A percentile compares a stretch with the other conserved stretches of the same genome.
These are phyloP conservation scores for Chimonanthus salicifolius DNA, from an alignment of 164 flowering plant species.

Conservation along the genomic window DNA sequence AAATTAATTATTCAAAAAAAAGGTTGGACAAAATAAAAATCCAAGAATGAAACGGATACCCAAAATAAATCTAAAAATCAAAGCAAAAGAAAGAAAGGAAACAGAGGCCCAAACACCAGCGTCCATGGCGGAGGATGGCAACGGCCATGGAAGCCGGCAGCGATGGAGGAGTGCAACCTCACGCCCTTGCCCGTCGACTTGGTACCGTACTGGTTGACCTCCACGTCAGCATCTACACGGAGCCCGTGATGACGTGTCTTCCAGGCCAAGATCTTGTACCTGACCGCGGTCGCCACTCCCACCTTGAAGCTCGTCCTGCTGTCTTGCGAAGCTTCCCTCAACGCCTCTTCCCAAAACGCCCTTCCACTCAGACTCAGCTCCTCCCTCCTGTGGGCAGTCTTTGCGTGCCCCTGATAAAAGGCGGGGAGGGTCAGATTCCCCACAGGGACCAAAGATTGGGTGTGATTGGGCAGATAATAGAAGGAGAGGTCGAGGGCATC, in stretches of 20 bases:
- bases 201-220: slow-evolving; percentile 33
- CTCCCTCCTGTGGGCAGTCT: slow-evolving; percentile 29
- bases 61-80: no score
- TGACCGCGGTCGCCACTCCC: slow-evolving; percentile 54
- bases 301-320: slow-evolving; percentile 42
- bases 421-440: slow-evolving; percentile 21
- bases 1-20: no score
- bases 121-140: no score
- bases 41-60: no score
- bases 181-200: slow-evolving; percentile 27
- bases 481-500: slow-evolving; percentile 45
- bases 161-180: slow-evolving; percentile 27
- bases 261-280: slow-evolving; percentile 50
- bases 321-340: slow-evolving; percentile 17
- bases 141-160: not conserved
- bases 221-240: slow-evolving; percentile 30
- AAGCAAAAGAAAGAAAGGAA: no score
- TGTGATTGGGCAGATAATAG: slow-evolving; percentile 12
- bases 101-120: no score
- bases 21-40: no score
- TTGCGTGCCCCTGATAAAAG: slow-evolving; percentile 57
- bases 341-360: slow-evolving; percentile 20
- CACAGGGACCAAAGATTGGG: slow-evolving; percentile 1
- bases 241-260: slow-evolving; percentile 36
- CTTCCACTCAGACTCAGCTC: slow-evolving; percentile 8